Conservation (phyloP, 768 basidiomycete species). For the Symmetrospora coprosmae region DNA sequence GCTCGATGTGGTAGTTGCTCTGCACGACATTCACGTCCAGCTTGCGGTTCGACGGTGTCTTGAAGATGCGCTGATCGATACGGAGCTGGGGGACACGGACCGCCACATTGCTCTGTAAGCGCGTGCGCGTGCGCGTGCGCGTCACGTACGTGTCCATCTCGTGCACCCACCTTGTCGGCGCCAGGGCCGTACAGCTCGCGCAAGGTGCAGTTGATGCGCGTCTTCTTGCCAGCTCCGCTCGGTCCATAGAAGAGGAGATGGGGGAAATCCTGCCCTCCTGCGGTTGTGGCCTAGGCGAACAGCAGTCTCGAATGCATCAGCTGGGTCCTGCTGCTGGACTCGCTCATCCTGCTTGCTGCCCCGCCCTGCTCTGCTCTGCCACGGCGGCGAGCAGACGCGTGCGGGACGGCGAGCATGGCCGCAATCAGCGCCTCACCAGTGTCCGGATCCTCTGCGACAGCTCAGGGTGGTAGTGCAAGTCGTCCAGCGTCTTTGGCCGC, state of each 20-base stretch:
- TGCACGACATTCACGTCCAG: conserved; percentile 93
- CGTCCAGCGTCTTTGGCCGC: conserved; percentile 67
- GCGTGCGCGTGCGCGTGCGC: not conserved
- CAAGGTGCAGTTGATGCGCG: conserved; percentile 76
- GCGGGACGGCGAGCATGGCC: too few species aligned
- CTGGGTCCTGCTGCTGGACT: too few species aligned
- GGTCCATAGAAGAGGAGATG: conserved; percentile 97
- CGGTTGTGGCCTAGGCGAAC: not conserved
- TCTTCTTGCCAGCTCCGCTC: conserved; percentile 95
- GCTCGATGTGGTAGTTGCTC: conserved; percentile 93
- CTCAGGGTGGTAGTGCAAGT: conserved; percentile 71
- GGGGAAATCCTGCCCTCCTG: conserved; percentile 51
- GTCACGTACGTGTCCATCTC: not conserved
- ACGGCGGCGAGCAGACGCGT: too few species aligned
- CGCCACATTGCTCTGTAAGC: not conserved
- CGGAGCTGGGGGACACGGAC: conserved; percentile 50
- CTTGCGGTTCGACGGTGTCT: conserved; percentile 84
- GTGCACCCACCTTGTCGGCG: conserved; percentile 73
- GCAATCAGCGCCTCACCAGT: conserved; percentile 44
- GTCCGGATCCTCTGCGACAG: conserved; percentile 68
- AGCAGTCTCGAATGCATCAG: too few species aligned
- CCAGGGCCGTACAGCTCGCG: conserved; percentile 78
- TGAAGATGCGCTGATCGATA: conserved; percentile 91
- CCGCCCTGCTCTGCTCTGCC: too few species aligned
- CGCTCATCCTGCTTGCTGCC: too few species aligned